These are phyloP conservation scores for Sutorius australiensis DNA, from an alignment of 768 basidiomycete genomes.

Conservation along the genomic window DNA sequence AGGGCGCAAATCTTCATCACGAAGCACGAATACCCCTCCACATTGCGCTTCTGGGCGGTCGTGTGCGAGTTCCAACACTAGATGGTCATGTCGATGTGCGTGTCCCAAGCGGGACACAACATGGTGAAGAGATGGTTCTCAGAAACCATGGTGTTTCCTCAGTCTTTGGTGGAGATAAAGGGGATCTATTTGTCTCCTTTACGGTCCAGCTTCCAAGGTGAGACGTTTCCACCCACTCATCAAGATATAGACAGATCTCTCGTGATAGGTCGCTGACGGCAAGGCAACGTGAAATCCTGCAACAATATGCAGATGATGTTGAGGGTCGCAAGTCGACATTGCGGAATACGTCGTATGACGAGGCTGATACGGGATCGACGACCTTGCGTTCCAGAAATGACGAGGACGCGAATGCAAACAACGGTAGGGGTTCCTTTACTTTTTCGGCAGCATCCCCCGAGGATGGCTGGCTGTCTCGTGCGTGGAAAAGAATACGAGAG, in stretches of 20 bases:
- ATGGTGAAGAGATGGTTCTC: conserved; percentile 95
- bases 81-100: conserved; percentile 95
- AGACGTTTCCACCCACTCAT: conserved; percentile 27
- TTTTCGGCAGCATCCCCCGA: conserved; percentile 48
- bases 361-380: conserved; percentile 18
- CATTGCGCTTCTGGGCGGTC: conserved; percentile 88
- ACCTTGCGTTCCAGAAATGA: conserved; percentile 17
- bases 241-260: conserved; percentile 4
- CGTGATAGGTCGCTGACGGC: conserved; percentile 67
- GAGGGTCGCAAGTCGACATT: conserved; percentile 53
- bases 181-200: conserved; percentile 90
- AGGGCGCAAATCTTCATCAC: conserved; percentile 89
- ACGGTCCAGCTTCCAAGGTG: conserved; percentile 86
- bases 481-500: conserved; percentile 63
- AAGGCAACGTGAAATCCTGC: conserved; percentile 81
- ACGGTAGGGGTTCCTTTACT: conserved; percentile 76
- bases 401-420: conserved; percentile 32
- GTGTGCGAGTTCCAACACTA: conserved; percentile 87
- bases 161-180: conserved; percentile 56
- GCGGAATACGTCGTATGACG: conserved; percentile 12
- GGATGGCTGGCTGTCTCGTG: conserved; percentile 67
- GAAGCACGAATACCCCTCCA: conserved; percentile 88
- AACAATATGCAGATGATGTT: conserved; percentile 90
- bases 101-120: conserved; percentile 90
- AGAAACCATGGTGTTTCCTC: conserved; percentile 78